These are phyloP conservation scores for Aspergillus ellipticus DNA, from an alignment of 495 filamentous ascomycete species.

Conservation along the genomic window DNA sequence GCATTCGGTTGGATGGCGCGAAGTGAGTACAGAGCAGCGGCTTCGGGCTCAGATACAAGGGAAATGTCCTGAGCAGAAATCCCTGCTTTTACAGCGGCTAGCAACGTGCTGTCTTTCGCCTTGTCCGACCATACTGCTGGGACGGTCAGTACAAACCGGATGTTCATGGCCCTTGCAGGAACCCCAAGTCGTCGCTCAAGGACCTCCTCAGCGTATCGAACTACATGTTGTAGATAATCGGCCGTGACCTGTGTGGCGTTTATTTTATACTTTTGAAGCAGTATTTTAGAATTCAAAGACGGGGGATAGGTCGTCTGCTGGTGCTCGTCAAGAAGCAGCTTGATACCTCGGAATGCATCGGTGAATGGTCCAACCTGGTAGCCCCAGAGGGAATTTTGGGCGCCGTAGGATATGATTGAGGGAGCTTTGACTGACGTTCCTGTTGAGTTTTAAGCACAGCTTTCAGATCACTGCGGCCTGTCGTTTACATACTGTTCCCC, in stretches of 20 bases:
- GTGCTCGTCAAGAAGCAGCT: constrained; percentile 18
- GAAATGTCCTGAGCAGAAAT: constrained; percentile 35
- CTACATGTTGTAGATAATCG: constrained; percentile 42
- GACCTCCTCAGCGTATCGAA: constrained; percentile 26
- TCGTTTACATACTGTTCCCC: constrained; percentile 9
- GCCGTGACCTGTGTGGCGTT: constrained; percentile 13
- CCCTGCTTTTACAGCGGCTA: constrained; percentile 46
- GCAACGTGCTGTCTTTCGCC: constrained; percentile 44
- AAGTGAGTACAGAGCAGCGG: constrained; percentile 53
- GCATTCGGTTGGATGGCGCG: constrained; percentile 26
- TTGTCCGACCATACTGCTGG: constrained; percentile 54
- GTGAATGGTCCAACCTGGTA: constrained; percentile 15
- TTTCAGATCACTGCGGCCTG: background rate
- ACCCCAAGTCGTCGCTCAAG: constrained; percentile 31
- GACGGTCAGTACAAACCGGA: constrained; percentile 48
- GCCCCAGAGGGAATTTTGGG: constrained; percentile 7
- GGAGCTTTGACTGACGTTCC: constrained; percentile 17
- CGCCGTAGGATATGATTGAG: constrained; percentile 1
- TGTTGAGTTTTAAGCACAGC: too few relatives aligned
- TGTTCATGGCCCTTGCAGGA: constrained; percentile 7
- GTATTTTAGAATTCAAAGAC: background rate
- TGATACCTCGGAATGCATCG: constrained; percentile 16
- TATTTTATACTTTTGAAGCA: constrained; percentile 3
- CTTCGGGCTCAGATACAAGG: constrained; percentile 61
- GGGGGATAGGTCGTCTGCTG: constrained; percentile 12